Base-by-base conservation (phyloP, 2,329 filamentous ascomycete genomes). In the Truncatella angustata region DNA sequence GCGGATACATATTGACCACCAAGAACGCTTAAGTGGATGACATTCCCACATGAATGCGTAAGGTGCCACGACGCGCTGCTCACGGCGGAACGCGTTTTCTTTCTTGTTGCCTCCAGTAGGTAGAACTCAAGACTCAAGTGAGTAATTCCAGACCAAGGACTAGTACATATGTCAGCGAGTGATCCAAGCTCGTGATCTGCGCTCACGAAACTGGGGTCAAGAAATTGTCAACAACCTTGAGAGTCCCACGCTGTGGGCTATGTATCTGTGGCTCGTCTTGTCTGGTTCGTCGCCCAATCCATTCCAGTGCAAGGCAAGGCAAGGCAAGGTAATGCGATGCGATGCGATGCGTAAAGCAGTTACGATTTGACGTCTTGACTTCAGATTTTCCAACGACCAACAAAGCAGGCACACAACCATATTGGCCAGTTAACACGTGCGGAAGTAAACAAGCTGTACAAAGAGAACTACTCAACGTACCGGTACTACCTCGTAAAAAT, bases 11-110 rank as follows among this genome's bases (percentile, higher is more conserved):
- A 18, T 28, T 21, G 12, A 39, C 36, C 10, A 39, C 36, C 10
- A 39, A 9, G 7, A n/a, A n/a, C 14, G 16, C 6, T 9, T 16
- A n/a, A 39, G 43, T 32, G 26, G 26, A 46, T 46, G 24, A 10
- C 43, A 32, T 32, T 16, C 28, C 40, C 40, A 44, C 24, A 44
- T 20, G 40, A n/a, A n/a, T 46, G 43, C 43, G 43, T 46, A 35
- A 44, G 20, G 16, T 24, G 40, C 40, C 40, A 44, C 40, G 40
- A 44, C 40, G 40, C 40, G 43, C 14, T 34, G 5, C 24, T 34
- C 40, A 23, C 21, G 40, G 24, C 21, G 10, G 23, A 12, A 12
- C 18, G 12, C 40, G 16, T 24, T 14, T 21, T 12, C 20, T 23
- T 10, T 21, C 21, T 26, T 18, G 10, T 28, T 44, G 40, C n/a